Percentiles rank a stretch among this genome's conserved stretches.
Evolutionary conservation across 176 grass and related monocot species (phyloP).

Genomic region (Eragrostis curvula): DNA sequence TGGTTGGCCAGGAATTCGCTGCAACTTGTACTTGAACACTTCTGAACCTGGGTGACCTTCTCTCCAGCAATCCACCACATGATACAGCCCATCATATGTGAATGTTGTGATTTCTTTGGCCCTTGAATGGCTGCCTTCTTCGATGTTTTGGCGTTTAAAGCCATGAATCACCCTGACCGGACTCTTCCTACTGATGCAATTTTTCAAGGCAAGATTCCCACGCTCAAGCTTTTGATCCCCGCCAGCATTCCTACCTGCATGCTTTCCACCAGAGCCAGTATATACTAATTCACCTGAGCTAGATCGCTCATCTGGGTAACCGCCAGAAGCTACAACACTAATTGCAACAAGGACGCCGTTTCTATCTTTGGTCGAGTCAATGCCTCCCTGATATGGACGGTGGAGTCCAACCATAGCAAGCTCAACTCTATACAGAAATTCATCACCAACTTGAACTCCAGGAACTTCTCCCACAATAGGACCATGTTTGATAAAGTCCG

Average conservation of each 20-base stretch:
- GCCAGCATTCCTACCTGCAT: conserved; percentile 42
- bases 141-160: conserved; percentile 42
- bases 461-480: conserved; percentile 61
- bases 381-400: conserved; percentile 69
- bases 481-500: conserved; percentile 46
- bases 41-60: conserved; percentile 41
- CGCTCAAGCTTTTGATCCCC: conserved; percentile 80
- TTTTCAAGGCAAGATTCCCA: conserved; percentile 73
- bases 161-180: conserved; percentile 79
- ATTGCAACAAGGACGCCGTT: conserved; percentile 56
- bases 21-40: conserved; percentile 61
- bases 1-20: conserved; percentile 61
- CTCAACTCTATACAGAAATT: conserved; percentile 76
- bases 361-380: conserved; percentile 51
- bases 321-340: conserved; percentile 86
- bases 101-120: conserved; percentile 54
- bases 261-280: conserved; percentile 73
- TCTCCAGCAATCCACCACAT: conserved; percentile 54
- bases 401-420: conserved; percentile 80
- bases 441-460: conserved; percentile 83
- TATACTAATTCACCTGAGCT: conserved; percentile 82
- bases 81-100: conserved; percentile 78
- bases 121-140: conserved; percentile 37
- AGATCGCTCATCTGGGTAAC: conserved; percentile 71
- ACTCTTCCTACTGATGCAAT: conserved; percentile 58